Percentiles rank a stretch among this genome's conserved stretches.
Conservation (phyloP, 257 asterid genomes). For the Solanum sitiens region DNA sequence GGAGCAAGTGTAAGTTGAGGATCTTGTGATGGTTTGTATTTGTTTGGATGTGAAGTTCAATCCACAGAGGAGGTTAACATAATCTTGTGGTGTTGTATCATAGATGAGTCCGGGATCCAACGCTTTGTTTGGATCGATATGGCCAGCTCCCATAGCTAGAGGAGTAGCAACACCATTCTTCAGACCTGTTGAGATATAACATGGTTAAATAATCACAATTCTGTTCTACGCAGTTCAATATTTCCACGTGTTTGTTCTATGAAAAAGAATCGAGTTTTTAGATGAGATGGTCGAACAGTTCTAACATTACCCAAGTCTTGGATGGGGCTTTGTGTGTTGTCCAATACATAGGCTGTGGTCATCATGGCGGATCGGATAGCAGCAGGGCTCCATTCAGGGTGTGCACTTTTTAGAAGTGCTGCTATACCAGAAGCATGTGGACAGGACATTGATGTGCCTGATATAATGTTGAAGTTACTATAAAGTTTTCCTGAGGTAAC, state of each 20-base stretch:
- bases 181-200: not conserved
- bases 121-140: slow-evolving; percentile 55
- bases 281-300: not conserved
- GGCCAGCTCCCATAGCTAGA: slow-evolving; percentile 66
- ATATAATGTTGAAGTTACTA: slow-evolving; percentile 42
- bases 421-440: slow-evolving; percentile 68
- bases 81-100: slow-evolving; percentile 32
- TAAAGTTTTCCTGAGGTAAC: slow-evolving; percentile 22
- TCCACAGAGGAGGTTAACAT: slow-evolving; percentile 40
- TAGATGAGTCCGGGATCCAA: slow-evolving; percentile 60
- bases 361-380: slow-evolving; percentile 65
- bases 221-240: not conserved
- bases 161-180: slow-evolving; percentile 31
- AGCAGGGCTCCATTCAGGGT: slow-evolving; percentile 66
- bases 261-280: not conserved
- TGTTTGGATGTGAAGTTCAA: slow-evolving; percentile 33
- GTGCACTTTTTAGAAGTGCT: slow-evolving; percentile 44
- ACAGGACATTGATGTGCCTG: slow-evolving; percentile 79
- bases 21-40: slow-evolving; percentile 31
- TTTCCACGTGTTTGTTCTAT: not conserved
- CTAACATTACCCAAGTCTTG: slow-evolving; percentile 22
- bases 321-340: slow-evolving; percentile 35
- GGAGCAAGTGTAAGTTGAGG: slow-evolving; percentile 33
- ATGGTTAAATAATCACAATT: not conserved
- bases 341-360: slow-evolving; percentile 43